Evolutionary conservation across 805 yeast genomes (phyloP).

Genomic region (Barnettozyma sucrosica): DNA sequence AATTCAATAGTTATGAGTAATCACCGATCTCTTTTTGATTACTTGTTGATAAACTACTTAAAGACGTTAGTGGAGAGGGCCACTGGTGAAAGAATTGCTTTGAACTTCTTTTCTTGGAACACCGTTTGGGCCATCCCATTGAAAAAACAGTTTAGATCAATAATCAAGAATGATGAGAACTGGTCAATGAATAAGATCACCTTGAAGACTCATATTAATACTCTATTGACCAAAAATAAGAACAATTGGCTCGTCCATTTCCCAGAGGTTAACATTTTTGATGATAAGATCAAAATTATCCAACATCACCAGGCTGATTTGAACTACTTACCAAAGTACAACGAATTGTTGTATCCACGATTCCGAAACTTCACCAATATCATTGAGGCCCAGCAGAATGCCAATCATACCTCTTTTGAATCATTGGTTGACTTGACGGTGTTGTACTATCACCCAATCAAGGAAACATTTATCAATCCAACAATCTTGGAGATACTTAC

Average conservation of each 20-base stretch:
- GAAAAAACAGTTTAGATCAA: conserved; percentile 38
- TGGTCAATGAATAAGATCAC: conserved; percentile 38
- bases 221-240: conserved; percentile 28
- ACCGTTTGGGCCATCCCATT: conserved; percentile 57
- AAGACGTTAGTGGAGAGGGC: conserved; percentile 25
- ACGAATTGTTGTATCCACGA: conserved; percentile 72
- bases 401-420: conserved; percentile 12
- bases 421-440: conserved; percentile 31
- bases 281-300: conserved; percentile 36
- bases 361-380: conserved; percentile 52
- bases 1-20: conserved; percentile 41
- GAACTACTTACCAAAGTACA: conserved; percentile 54
- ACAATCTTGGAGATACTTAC: conserved; percentile 34
- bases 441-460: conserved; percentile 32
- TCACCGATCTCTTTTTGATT: conserved; percentile 67
- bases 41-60: conserved; percentile 42
- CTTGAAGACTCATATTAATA: conserved; percentile 32
- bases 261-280: conserved; percentile 79
- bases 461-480: conserved; percentile 29
- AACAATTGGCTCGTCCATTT: conserved; percentile 65
- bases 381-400: conserved; percentile 21
- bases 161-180: conserved; percentile 61
- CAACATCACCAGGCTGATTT: conserved; percentile 53
- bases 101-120: conserved; percentile 72
- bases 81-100: conserved; percentile 14